Conservation (phyloP, 345 rosid species). For the Geranium rotundifolium region DNA sequence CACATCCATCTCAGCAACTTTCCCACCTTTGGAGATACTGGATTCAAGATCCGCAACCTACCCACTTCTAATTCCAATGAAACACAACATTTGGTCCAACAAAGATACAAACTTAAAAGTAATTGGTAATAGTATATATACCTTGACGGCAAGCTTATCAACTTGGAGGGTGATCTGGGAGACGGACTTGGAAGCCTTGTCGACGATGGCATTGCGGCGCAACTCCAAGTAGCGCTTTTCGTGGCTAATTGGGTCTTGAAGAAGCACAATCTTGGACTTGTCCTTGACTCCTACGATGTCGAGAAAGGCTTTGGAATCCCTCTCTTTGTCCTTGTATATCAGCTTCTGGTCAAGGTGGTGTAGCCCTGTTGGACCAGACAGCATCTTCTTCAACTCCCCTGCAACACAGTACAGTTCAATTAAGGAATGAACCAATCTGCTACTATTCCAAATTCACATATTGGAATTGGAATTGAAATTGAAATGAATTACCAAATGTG, state of each 20-base stretch:
- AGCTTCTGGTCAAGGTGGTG: constrained; percentile 93
- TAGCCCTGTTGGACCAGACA: constrained; percentile 76
- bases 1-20: constrained; percentile 63
- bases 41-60: constrained; percentile 83
- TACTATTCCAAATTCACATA: background rate
- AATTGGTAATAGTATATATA: constrained; percentile 8
- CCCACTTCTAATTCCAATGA: constrained; percentile 8
- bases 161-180: constrained; percentile 86
- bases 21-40: constrained; percentile 58
- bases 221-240: constrained; percentile 73
- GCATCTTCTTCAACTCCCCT: constrained; percentile 97
- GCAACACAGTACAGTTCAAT: too few relatives aligned
- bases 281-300: constrained; percentile 87
- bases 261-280: constrained; percentile 73
- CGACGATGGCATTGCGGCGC: constrained; percentile 76
- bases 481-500: constrained; percentile 53
- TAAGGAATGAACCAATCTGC: background rate
- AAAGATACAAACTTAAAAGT: background rate
- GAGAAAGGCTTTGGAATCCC: constrained; percentile 81
- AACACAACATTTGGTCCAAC: background rate
- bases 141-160: constrained; percentile 82
- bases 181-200: constrained; percentile 78
- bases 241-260: constrained; percentile 82
- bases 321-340: constrained; percentile 80
- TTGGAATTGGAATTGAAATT: background rate